Evolutionary conservation across 2,329 filamentous ascomycete species (phyloP).

Genomic region (Neoarthrinium moseri): DNA sequence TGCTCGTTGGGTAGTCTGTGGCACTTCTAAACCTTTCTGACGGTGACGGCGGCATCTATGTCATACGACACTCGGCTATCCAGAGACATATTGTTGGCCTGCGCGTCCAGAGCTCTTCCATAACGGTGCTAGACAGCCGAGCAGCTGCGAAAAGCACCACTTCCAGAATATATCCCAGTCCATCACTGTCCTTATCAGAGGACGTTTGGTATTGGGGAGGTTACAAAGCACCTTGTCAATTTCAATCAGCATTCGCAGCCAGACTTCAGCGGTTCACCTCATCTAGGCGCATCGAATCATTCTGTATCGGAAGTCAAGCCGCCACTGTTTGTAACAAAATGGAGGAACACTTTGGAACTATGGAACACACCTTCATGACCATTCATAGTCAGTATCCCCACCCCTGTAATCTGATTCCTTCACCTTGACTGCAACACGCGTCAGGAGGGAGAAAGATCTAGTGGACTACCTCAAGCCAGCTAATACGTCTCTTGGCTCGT

Average conservation of each 20-base stretch:
- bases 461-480: too few species aligned
- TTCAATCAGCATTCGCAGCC: too few species aligned
- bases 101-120: slow-evolving; percentile 20
- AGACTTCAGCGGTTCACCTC: too few species aligned
- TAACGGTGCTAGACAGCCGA: slow-evolving; percentile 26
- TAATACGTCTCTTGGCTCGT: too few species aligned
- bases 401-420: too few species aligned
- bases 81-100: slow-evolving; percentile 32
- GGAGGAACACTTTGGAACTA: slow-evolving; percentile 34
- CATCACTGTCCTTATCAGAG: slow-evolving; percentile 20
- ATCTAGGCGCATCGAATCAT: too few species aligned
- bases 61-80: slow-evolving; percentile 36
- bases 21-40: slow-evolving; percentile 30
- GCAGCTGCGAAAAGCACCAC: slow-evolving; percentile 22
- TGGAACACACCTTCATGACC: slow-evolving; percentile 89
- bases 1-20: slow-evolving; percentile 28
- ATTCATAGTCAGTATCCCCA: slow-evolving; percentile 69
- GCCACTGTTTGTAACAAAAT: too few species aligned
- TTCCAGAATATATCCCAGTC: slow-evolving; percentile 25
- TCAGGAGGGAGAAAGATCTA: too few species aligned
- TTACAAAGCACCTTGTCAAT: too few species aligned
- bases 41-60: slow-evolving; percentile 36
- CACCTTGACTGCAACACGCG: background rate
- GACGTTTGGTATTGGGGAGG: too few species aligned
- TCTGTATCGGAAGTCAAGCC: too few species aligned